Base-by-base conservation (phyloP, 495 filamentous ascomycete species). In the Xylaria palmicola region DNA sequence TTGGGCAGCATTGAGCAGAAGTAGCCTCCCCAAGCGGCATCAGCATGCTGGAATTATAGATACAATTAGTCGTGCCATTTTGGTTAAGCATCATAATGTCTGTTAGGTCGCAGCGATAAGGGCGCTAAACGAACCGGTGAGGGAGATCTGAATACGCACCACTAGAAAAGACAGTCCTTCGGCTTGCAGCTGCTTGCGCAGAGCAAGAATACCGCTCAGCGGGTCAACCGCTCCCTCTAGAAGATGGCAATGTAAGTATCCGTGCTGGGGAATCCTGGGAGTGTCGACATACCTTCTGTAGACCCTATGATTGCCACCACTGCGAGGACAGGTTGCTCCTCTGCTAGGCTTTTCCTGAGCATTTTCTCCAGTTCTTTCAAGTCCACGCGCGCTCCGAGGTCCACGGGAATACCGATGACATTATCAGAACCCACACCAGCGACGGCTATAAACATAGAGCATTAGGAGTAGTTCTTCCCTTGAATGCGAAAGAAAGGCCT, bases 21-120 rank as follows among this genome's bases (percentile, higher is more conserved):
- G 58, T 82, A 83, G 5, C 80, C 80, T 24, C 80, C 78, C 81
- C 80, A 82, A 0, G 78, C 79, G 5, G 77, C 77, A 63, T 81
- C 79, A 6, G 67, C 73, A 59, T 82, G 79, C n/a, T n/a, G n/a
- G n/a, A n/a, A n/a, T n/a, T n/a, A n/a, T n/a, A n/a, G n/a, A n/a
- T n/a, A n/a, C n/a, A n/a, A n/a, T n/a, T n/a, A n/a, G n/a, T n/a
- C n/a, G n/a, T n/a, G n/a, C n/a, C n/a, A n/a, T n/a, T n/a, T n/a
- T n/a, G n/a, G n/a, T n/a, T n/a, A n/a, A n/a, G n/a, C n/a, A n/a
- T n/a, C n/a, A n/a, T n/a, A n/a, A n/a, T n/a, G n/a, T n/a, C n/a
- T n/a, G n/a, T n/a, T n/a, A n/a, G n/a, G n/a, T n/a, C n/a, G n/a
- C n/a, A n/a, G n/a, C n/a, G n/a, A n/a, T n/a, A n/a, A n/a, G n/a